Evolutionary conservation across 179 eudicot species (phyloP), one percentile per base, ranked within the genome.

Genomic region (Amaranthus tricolor): DNA sequence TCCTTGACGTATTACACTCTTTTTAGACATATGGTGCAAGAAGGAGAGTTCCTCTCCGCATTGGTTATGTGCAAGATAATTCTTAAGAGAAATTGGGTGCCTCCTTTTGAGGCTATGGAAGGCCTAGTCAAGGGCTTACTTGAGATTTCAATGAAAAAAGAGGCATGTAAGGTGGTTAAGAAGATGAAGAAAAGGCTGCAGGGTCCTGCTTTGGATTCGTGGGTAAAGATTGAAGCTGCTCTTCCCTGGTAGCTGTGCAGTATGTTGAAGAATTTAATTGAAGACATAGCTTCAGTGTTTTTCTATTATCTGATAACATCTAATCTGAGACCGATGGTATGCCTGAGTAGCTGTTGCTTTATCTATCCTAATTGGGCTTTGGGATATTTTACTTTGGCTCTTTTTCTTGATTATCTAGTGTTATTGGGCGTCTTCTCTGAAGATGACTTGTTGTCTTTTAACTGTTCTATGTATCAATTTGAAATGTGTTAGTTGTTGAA

Each of bases 71-170:
- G 80, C 63, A 82, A 68, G 52, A 47, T 79, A 68, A 79, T 79
- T 50, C 11, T 82, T 24, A 72, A 50, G 78, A 76, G 75, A 73
- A 79, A 57, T 19, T 79, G 82, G 85, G 71, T 79, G 19, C 82
- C 85, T 16, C 82, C 85, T 20, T 82, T 79, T 68, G 85, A 76
- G 75, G 80, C 85, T 40, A 79, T 79, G 74, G 77, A 79, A 53
- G 73, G 77, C 73, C 73, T 82, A 40, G 73, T 79, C 20, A 79
- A 72, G 69, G 80, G 82, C 44, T 73, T 79, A 56, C 69, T 76
- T 50, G 68, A 68, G 17, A 55, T 75, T 45, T 76, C 76, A 4
- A 79, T 73, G 74, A 50, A 12, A 7, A 67, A 68, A 13, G 78
- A 75, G 56, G 85, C 82, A 0, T 75, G 55, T 62, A 73, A 79